phyloP scores from a whole-genome alignment of 192 early-diverging fungal genomes.

The Rhizophagus clarus region DNA sequence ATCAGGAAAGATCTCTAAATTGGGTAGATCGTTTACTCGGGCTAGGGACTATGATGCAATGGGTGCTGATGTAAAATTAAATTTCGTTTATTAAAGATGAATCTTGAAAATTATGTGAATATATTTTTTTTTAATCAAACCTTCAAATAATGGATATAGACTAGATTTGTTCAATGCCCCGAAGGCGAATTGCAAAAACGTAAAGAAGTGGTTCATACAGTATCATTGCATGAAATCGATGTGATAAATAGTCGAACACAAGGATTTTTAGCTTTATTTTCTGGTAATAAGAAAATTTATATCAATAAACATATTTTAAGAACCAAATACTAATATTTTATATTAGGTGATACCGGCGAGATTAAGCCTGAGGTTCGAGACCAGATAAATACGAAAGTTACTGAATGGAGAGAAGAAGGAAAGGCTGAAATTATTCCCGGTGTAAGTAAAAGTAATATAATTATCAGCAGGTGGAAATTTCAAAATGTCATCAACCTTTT shows the following conservation, averaged over 20 bases:
- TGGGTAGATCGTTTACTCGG: conserved; percentile 95
- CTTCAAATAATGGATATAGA: conserved; percentile 42
- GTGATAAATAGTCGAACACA: conserved; percentile 98
- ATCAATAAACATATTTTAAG: background rate
- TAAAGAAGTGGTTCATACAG: conserved; percentile 96
- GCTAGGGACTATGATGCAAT: conserved; percentile 98
- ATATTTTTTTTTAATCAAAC: too few relatives aligned
- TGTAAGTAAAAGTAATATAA: conserved; percentile 48
- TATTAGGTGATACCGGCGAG: conserved; percentile 86
- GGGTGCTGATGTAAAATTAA: conserved; percentile 76
- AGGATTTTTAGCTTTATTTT: conserved; percentile 96
- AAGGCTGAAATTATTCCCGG: conserved; percentile 98
- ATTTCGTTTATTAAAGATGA: too few relatives aligned
- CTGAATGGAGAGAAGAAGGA: conserved; percentile 98
- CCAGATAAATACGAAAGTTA: conserved; percentile 95
- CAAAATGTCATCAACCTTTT: background rate
- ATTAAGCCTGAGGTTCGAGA: conserved; percentile 97
- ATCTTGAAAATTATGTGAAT: too few relatives aligned
- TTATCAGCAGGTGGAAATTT: too few relatives aligned
- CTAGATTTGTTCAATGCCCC: conserved; percentile 98
- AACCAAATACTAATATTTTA: background rate
- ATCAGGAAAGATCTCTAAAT: conserved; percentile 90
- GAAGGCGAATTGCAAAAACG: conserved; percentile 98
- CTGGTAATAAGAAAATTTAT: conserved; percentile 54
- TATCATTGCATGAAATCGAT: conserved; percentile 99